Conservation (phyloP, 2,329 filamentous ascomycete species). For the Claviceps sp. region DNA sequence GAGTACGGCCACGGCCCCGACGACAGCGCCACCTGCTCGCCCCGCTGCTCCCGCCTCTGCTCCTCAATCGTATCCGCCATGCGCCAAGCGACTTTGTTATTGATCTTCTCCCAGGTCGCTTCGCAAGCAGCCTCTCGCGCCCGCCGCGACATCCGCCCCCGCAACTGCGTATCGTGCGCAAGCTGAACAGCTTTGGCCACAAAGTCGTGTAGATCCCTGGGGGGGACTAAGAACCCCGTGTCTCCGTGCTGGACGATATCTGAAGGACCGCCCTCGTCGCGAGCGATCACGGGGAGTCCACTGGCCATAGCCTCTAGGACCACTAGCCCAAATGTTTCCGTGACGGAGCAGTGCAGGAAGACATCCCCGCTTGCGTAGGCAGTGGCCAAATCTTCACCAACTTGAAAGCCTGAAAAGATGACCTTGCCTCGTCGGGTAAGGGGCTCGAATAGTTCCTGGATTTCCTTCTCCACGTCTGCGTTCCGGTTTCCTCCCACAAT, state of each 20-base stretch:
- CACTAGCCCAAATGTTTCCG: conserved; percentile 59
- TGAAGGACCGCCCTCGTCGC: conserved; percentile 56
- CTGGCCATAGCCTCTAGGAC: conserved; percentile 60
- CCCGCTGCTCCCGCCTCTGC: conserved; percentile 20
- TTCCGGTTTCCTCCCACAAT: conserved; percentile 58
- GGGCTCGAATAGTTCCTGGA: conserved; percentile 44
- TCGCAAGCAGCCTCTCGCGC: conserved; percentile 45
- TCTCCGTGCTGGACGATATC: conserved; percentile 48
- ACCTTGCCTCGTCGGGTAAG: conserved; percentile 38
- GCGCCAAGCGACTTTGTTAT: conserved; percentile 54
- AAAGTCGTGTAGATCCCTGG: conserved; percentile 45
- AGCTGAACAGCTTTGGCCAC: conserved; percentile 39
- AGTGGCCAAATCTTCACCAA: conserved; percentile 46
- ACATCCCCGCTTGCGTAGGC: conserved; percentile 55
- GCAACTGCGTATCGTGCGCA: conserved; percentile 28
- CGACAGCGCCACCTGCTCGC: background rate
- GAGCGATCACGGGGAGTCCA: conserved; percentile 53
- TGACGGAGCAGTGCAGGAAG: conserved; percentile 60
- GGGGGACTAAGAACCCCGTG: conserved; percentile 47
- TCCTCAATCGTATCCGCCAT: conserved; percentile 41
- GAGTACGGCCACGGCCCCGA: conserved; percentile 1
- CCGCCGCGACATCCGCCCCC: conserved; percentile 29
- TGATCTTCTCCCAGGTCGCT: conserved; percentile 56
- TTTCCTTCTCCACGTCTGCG: conserved; percentile 44
- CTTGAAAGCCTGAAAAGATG: conserved; percentile 52